Evolutionary conservation across 805 yeast species (phyloP).

Genomic region (Nakazawaea pomicola): DNA sequence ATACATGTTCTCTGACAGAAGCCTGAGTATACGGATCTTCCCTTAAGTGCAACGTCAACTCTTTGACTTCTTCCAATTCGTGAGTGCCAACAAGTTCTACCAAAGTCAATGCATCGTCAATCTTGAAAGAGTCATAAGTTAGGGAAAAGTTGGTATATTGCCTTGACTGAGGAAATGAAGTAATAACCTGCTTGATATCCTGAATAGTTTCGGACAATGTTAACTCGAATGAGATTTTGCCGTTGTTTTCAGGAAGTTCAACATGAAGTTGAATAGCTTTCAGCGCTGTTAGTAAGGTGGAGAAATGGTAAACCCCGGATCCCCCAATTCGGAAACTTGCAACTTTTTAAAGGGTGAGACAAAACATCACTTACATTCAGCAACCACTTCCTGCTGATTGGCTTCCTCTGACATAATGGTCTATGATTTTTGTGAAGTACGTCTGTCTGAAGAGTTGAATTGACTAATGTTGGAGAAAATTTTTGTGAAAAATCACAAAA

Average conservation of each 20-base stretch:
- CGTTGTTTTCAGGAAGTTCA: constrained; percentile 22
- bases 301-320: neutral
- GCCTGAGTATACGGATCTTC: constrained; percentile 58
- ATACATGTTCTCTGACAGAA: constrained; percentile 57
- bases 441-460: too few relatives aligned
- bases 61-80: constrained; percentile 21
- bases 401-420: constrained; percentile 5
- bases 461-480: neutral
- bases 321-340: neutral
- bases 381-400: neutral
- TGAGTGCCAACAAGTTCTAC: constrained; percentile 24
- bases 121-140: constrained; percentile 27
- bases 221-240: constrained; percentile 22
- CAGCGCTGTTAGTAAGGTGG: neutral
- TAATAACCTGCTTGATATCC: constrained; percentile 54
- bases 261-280: constrained; percentile 21
- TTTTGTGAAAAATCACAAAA: neutral
- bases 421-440: neutral
- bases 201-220: constrained; percentile 39
- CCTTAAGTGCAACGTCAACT: constrained; percentile 38
- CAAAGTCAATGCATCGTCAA: constrained; percentile 22
- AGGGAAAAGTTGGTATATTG: constrained; percentile 60
- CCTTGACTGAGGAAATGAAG: constrained; percentile 50
- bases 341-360: too few relatives aligned
- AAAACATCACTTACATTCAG: constrained; percentile 1